Conservation (phyloP, 2,329 filamentous ascomycete species). For the Pyricularia grisea region DNA sequence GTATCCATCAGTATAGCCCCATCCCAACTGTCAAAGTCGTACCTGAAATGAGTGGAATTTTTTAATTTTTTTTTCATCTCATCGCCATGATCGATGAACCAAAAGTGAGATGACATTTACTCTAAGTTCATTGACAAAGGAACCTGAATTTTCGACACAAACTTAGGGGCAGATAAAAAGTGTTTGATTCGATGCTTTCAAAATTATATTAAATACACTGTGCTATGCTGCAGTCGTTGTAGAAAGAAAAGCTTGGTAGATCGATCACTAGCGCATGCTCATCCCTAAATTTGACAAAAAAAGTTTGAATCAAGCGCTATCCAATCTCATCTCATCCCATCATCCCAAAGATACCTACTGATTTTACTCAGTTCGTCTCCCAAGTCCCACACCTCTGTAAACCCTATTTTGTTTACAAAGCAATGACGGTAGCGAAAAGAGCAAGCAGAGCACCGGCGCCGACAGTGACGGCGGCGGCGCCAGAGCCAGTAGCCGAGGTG, state of each 20-base stretch:
- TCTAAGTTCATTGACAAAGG: no score
- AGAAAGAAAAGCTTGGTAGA: neutral
- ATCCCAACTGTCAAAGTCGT: neutral
- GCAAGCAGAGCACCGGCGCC: conserved; percentile 2
- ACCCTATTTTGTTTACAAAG: neutral
- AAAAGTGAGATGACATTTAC: no score
- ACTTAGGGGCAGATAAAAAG: no score
- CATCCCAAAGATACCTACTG: neutral
- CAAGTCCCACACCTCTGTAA: no score
- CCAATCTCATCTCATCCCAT: neutral
- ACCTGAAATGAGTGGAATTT: neutral
- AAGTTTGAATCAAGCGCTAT: neutral
- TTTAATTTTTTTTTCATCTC: neutral
- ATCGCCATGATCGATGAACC: no score
- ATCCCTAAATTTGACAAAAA: neutral
- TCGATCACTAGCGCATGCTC: neutral
- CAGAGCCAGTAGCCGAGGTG: neutral
- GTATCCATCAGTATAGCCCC: neutral
- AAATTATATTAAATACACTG: neutral
- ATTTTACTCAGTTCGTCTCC: neutral
- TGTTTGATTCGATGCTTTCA: neutral
- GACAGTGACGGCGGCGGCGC: neutral
- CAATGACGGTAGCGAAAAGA: neutral
- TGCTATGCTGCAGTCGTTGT: neutral
- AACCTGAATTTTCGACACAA: no score